Evolutionary conservation across 768 basidiomycete species (phyloP), one percentile per base, ranked within the genome.

Genomic region (Trametes villosa): DNA sequence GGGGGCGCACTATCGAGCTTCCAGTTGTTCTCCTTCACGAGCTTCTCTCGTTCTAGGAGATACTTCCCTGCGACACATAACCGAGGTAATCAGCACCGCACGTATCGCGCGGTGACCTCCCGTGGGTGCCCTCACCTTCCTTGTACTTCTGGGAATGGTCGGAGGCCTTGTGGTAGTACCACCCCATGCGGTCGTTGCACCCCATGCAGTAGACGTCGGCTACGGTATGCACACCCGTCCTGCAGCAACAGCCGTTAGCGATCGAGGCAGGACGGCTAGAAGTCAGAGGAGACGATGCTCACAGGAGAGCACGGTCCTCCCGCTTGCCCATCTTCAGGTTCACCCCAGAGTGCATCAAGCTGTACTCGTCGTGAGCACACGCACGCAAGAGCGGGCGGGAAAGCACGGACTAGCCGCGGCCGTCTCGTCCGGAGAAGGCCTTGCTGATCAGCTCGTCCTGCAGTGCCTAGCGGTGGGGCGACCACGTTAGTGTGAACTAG

Each of bases 361-460:
- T 93, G 65, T 13, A 59, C 7, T 20, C 12, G 24, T 7, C 38
- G 55, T 57, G 50, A 59, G 57, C 58, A 26, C 44, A 47, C 22
- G 42, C 17, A 33, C 22, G 11, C 24, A 11, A 17, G 22, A 24
- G 2, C 8, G 30, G 30, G 15, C 26, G 40, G 58, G 47, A 46
- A 22, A 13, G 42, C 50, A 84, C 90, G 72, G 66, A 86, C 91
- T 85, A 92, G 68, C 91, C 91, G 59, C 89, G 79, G 2, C 91
- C 91, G 47, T 94, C 92, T 67, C 92, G 77, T 6, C 91, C 91
- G 27, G 90, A 88, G 75, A 94, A 94, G 0, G 89, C 77, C 69
- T 93, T 94, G 77, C 89, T 91, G 61, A 94, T 91, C 22, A 92
- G 74, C 66, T 93, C 91, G 64, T 94, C 92, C 71, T 93, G 91